Evolutionary conservation across 2,329 filamentous ascomycete genomes (phyloP).

Genomic region (Colletotrichum limetticola): DNA sequence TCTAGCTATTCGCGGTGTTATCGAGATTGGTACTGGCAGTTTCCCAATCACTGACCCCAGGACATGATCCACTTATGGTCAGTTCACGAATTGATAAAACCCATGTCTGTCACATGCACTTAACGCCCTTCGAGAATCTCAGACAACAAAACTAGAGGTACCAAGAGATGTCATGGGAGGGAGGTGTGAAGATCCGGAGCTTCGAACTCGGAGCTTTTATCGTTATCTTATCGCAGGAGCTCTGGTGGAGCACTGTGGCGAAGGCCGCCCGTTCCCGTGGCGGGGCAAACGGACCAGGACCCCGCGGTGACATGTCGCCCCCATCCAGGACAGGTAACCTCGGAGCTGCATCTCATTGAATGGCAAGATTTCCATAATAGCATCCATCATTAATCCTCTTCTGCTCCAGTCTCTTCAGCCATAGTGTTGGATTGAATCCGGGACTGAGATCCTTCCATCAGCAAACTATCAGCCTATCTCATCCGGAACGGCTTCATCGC

Average conservation of each 20-base stretch:
- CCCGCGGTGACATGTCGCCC: conserved; percentile 14
- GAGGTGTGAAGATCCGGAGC: neutral
- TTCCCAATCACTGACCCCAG: neutral
- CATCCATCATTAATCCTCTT: neutral
- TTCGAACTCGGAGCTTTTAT: neutral
- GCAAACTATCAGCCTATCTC: neutral
- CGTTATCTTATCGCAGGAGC: conserved; percentile 11
- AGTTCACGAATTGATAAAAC: neutral
- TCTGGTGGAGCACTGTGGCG: conserved; percentile 14
- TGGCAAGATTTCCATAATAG: neutral
- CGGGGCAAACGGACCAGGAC: neutral
- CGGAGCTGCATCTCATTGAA: neutral
- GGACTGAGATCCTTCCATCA: neutral
- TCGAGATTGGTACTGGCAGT: neutral
- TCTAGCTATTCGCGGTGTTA: neutral
- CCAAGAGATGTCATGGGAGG: neutral
- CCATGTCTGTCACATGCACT: neutral
- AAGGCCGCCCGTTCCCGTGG: neutral
- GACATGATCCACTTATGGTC: too few relatives aligned
- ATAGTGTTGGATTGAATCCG: neutral
- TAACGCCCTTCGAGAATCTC: neutral
- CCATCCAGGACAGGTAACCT: neutral
- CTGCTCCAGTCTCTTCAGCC: neutral
- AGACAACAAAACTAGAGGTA: neutral
- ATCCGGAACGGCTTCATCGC: neutral